Conservation (phyloP, 192 early-diverging fungal species). For the Dispira simplex region DNA sequence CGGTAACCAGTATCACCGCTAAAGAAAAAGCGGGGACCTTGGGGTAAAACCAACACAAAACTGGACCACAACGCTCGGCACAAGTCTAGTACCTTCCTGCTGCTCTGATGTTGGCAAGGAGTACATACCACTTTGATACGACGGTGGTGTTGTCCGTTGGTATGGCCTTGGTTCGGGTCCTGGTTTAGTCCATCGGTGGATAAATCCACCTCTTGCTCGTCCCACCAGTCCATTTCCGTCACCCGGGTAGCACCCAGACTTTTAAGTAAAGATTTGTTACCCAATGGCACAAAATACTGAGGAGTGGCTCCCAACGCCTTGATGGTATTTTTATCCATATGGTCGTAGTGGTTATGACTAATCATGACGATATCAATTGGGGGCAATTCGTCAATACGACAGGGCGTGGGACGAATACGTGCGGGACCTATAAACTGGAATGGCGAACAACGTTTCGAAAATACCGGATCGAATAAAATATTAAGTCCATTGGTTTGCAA, state of each 20-base stretch:
- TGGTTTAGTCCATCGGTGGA: constrained; percentile 4
- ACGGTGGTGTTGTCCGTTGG: constrained; percentile 19
- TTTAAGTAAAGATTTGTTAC: constrained; percentile 49
- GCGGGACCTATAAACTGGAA: constrained; percentile 47
- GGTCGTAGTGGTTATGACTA: constrained; percentile 84
- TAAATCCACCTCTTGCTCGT: constrained; percentile 27
- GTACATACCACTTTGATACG: constrained; percentile 35
- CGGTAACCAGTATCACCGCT: constrained; percentile 70
- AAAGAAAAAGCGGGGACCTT: constrained; percentile 22
- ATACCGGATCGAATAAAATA: constrained; percentile 61
- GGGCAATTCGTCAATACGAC: constrained; percentile 43
- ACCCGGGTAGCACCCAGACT: constrained; percentile 36
- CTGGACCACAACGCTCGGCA: constrained; percentile 67
- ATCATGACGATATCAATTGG: constrained; percentile 59
- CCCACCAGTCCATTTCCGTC: constrained; percentile 66
- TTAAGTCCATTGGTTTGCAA: constrained; percentile 47
- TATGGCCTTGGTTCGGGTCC: not conserved
- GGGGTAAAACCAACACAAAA: constrained; percentile 38
- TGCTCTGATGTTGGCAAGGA: constrained; percentile 58
- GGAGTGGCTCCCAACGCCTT: constrained; percentile 29
- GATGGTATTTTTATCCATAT: constrained; percentile 56
- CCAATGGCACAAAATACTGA: constrained; percentile 61
- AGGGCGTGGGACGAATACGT: constrained; percentile 46
- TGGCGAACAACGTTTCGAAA: constrained; percentile 58
- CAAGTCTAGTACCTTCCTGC: constrained; percentile 42